A percentile compares a stretch with the other conserved stretches of the same genome.
phyloP scores from a whole-genome alignment of 78 protist species.

The slime mould (Dictyostelium discoideum) region DNA sequence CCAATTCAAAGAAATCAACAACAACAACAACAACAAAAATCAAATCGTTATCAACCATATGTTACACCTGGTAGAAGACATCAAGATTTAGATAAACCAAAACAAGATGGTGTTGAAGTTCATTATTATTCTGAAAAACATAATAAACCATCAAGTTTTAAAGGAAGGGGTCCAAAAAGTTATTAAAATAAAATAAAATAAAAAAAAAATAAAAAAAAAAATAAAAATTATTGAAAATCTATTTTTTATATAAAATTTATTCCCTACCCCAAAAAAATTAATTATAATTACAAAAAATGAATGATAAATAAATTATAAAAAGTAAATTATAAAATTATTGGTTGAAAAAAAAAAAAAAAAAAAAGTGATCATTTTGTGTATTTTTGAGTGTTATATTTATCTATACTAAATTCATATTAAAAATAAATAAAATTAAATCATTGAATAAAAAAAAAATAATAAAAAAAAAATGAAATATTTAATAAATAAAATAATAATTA shows the following conservation, averaged over 20 bases:
- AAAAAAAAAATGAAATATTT: too few species aligned
- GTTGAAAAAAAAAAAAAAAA: too few species aligned
- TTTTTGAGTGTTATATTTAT: too few species aligned
- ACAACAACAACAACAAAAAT: constrained; percentile 1
- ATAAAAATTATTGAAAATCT: too few species aligned
- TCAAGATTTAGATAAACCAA: neutral
- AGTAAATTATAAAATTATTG: neutral
- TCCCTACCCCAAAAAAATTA: too few species aligned
- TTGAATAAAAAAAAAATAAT: neutral
- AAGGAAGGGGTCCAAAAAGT: constrained; percentile 70
- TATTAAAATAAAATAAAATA: constrained; percentile 20
- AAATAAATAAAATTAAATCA: too few species aligned
- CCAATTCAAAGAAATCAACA: neutral
- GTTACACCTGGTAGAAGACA: neutral
- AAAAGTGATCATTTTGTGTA: too few species aligned
- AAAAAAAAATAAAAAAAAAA: neutral
- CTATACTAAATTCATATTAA: too few species aligned
- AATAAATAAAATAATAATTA: neutral
- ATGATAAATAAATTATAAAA: too few species aligned
- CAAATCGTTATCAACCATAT: constrained; percentile 21
- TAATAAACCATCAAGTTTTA: constrained; percentile 26
- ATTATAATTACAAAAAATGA: too few species aligned
- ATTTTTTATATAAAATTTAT: too few species aligned
- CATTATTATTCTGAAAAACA: neutral
- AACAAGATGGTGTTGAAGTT: neutral